Base-by-base conservation (phyloP, 768 basidiomycete species). In the Serendipita indica region DNA sequence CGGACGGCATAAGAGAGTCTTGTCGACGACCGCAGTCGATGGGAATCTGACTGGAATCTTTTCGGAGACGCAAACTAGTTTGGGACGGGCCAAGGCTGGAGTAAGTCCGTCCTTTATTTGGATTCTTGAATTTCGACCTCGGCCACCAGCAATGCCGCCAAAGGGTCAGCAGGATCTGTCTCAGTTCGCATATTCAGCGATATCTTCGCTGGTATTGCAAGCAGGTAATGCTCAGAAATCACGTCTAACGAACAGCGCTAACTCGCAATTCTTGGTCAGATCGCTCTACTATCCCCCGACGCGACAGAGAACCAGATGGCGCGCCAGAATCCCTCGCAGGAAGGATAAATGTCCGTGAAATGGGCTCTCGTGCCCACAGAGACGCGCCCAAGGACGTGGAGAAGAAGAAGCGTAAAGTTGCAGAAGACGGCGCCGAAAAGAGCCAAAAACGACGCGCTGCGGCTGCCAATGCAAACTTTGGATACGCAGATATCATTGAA, bases 231-330 rank as follows among this genome's bases (percentile, higher is more conserved):
- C 35, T 32, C 28, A 37, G 16, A 33, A 57, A 33, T 33, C 57
- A n/a, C 62, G 61, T 3, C 41, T 60, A 22, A 18, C 56, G n/a
- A 16, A 18, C 16, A 20, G 16, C 30, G 20, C 37, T 57, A 13
- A 33, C 22, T 33, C 32, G 28, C 16, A 5, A n/a, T 35, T 5
- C 2, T 52, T 3, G 1, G 22, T 30, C 60, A 12, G 86, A 89
- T 72, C 76, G 83, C 58, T 85, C 86, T 57, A 79, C 77, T 1
- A 72, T 90, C 56, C 88, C 88, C 18, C 79, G 90, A 46, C 78
- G 92, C 62, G 89, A 93, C 77, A 88, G 88, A 73, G 94, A 99
- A 69, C 93, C 93, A 4, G 92, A 96, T 75, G 94, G 96, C 62
- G 89, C 91, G 5, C 89, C 93, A 7, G 93, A 93, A 14, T 84